phyloP scores from a whole-genome alignment of 805 yeast genomes.

The Candida palmyrensis region DNA sequence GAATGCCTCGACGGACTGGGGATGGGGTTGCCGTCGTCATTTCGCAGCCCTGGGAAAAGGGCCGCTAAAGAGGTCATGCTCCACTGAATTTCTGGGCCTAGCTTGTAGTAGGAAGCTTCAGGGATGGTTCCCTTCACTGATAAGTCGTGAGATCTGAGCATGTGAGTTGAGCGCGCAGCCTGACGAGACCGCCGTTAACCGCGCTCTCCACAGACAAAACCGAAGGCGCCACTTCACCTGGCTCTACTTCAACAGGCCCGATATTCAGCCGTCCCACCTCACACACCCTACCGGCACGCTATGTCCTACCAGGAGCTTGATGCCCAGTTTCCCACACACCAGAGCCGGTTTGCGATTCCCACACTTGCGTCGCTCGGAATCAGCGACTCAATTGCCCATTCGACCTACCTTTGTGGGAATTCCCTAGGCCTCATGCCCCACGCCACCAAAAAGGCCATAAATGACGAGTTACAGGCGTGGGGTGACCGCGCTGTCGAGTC shows the following conservation, averaged over 20 bases:
- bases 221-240: constrained; percentile 1
- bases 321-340: constrained; percentile 29
- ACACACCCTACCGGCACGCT: too few relatives aligned
- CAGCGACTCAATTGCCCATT: constrained; percentile 8
- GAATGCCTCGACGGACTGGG: constrained; percentile 12
- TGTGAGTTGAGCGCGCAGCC: too few relatives aligned
- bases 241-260: not conserved
- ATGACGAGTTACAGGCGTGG: constrained; percentile 80
- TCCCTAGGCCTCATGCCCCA: constrained; percentile 90
- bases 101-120: not conserved
- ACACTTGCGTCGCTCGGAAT: constrained; percentile 60
- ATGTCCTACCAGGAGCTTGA: too few relatives aligned
- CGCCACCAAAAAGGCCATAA: constrained; percentile 50
- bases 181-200: not conserved
- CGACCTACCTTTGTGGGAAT: constrained; percentile 81
- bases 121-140: too few relatives aligned
- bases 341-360: constrained; percentile 57
- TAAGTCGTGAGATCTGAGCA: too few relatives aligned
- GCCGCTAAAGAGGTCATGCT: not conserved
- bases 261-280: not conserved
- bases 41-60: constrained; percentile 10
- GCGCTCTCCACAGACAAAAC: constrained; percentile 1
- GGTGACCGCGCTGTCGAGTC: constrained; percentile 73
- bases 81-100: too few relatives aligned
- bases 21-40: constrained; percentile 5